Conservation (phyloP, 139 green algal species). For the Closterium sp. region DNA sequence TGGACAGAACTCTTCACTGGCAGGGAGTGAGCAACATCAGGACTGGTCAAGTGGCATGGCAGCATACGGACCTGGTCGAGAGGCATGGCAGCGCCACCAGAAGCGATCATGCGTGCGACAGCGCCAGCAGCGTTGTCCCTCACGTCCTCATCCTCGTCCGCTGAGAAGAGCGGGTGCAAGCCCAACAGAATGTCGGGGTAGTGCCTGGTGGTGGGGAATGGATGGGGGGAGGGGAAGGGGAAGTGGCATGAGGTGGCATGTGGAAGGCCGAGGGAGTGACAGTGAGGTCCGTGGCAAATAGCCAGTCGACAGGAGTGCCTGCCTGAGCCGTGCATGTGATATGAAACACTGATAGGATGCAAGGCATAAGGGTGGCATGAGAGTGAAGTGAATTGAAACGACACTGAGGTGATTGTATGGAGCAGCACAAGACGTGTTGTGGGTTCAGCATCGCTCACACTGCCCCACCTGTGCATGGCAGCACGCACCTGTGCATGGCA, state of each 20-base stretch:
- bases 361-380: no score
- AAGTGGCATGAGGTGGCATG: no score
- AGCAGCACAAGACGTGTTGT: no score
- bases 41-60: no score
- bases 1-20: not conserved
- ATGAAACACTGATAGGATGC: no score
- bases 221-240: no score
- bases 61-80: conserved; percentile 36
- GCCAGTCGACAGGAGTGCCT: conserved; percentile 12
- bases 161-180: conserved; percentile 68
- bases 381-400: no score
- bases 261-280: not conserved
- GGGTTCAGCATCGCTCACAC: no score
- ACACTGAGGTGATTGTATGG: no score
- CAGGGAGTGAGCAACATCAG: not conserved
- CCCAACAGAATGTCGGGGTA: conserved; percentile 53
- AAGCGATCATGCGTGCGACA: conserved; percentile 63
- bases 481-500: no score
- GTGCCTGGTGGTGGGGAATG: not conserved
- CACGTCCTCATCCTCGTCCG: conserved; percentile 54
- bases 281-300: not conserved
- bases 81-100: conserved; percentile 40
- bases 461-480: no score
- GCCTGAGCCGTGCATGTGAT: conserved; percentile 43
- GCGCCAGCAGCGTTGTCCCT: conserved; percentile 74